phyloP scores from a whole-genome alignment of 78 protist species.

The Dictyostelium firmibasis region DNA sequence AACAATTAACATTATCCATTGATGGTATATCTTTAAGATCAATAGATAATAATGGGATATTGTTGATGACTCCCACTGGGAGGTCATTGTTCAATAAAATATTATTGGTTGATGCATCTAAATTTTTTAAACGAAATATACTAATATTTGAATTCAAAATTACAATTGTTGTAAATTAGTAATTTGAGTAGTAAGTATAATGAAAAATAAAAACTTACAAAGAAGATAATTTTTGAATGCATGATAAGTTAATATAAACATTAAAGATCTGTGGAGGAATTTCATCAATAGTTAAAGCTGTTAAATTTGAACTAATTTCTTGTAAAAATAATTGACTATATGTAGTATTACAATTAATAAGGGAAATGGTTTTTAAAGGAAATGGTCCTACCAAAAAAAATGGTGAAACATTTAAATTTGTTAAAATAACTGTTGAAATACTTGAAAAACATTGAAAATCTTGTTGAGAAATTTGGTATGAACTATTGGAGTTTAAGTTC shows the following conservation, averaged over 20 bases:
- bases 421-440: too few relatives aligned
- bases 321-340: too few relatives aligned
- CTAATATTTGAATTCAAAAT: not conserved
- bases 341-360: not conserved
- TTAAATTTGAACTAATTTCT: not conserved
- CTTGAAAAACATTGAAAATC: not conserved
- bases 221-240: not conserved
- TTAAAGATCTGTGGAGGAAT: not conserved
- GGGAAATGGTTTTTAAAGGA: not conserved
- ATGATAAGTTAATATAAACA: not conserved
- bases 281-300: not conserved
- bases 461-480: not conserved
- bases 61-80: not conserved
- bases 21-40: not conserved
- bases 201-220: not conserved
- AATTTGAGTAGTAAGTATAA: too few relatives aligned
- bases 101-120: not conserved
- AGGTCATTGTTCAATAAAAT: not conserved
- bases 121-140: too few relatives aligned
- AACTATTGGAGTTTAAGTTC: not conserved
- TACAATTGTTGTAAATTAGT: too few relatives aligned
- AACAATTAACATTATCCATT: not conserved
- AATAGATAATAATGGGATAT: not conserved
- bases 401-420: not conserved
- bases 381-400: not conserved